A percentile compares a stretch with the other conserved stretches of the same genome.
Conservation (phyloP, 75 land plant genomes). For the Adiantum capillusveneris region DNA sequence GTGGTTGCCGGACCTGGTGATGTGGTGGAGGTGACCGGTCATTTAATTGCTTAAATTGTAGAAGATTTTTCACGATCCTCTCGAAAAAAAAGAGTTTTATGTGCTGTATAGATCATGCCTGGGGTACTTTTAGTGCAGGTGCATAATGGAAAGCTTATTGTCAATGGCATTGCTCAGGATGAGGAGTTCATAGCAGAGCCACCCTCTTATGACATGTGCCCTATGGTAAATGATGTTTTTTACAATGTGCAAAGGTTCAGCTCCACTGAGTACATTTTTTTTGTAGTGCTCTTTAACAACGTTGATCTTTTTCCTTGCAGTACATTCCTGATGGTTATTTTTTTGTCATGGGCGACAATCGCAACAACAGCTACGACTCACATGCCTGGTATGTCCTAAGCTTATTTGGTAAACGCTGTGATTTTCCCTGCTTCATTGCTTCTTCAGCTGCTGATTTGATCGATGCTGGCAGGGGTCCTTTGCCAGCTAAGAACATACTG, state of each 20-base stretch:
- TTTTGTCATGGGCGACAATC: conserved; percentile 72
- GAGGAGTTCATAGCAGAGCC: conserved; percentile 27
- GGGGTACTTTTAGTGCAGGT: too few species aligned
- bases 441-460: too few species aligned
- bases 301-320: conserved; percentile 15
- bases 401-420: too few species aligned
- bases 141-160: conserved; percentile 17
- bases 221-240: conserved; percentile 6
- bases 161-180: conserved; percentile 15
- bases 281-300: not conserved
- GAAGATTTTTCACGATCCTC: too few species aligned
- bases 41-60: too few species aligned
- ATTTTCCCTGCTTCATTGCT: too few species aligned
- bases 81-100: too few species aligned
- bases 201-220: conserved; percentile 21
- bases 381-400: conserved; percentile 41
- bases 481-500: conserved; percentile 64
- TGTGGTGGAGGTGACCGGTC: conserved; percentile 17
- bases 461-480: conserved; percentile 50
- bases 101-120: too few species aligned
- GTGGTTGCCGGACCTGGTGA: conserved; percentile 29
- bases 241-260: not conserved
- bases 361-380: conserved; percentile 63
- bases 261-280: not conserved
- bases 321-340: conserved; percentile 48